Base-by-base conservation (phyloP, 148 eudicot genomes). In the Silene latifolia region DNA sequence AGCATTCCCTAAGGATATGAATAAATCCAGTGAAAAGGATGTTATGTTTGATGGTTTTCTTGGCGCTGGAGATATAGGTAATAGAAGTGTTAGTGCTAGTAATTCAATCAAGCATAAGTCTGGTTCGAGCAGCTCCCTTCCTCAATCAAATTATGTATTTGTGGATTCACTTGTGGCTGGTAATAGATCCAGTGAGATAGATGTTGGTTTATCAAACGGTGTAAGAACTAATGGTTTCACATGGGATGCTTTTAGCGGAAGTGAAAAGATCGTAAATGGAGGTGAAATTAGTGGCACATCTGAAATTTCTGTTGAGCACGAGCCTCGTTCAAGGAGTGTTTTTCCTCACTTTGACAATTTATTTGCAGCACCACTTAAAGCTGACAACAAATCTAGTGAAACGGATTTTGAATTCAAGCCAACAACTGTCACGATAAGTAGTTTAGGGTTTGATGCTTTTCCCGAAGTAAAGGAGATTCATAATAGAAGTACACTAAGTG, bases 1-100 rank as follows among this genome's bases (percentile, higher is more conserved):
- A 27, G 69, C 70, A 56, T 60, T 82, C 35, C 70, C 79, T 77
- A 80, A 75, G 27, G 61, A 69, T 69, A 39, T 74, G 64, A 63
- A 63, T 23, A 78, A 63, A 77, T 67, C 79, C 35, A 53, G 25
- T 73, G 86, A 58, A 63, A 69, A 57, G 27, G 72, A 72, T 73
- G 51, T 80, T 69, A 47, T 48, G n/a, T 75, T 79, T 8, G 81
- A 76, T 63, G 74, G 85, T 61, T 73, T 76, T 73, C 56, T 71
- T 56, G 79, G 39, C 51, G 80, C 17, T 61, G 78, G 77, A 73
- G 75, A 75, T 35, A 74, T 61, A 27, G 79, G 79, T 19, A 79
- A 65, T 67, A 75, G 82, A 56, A 74, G 65, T 82, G 75, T 76
- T 79, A 73, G 63, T 73, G 66, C 66, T 64, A 39, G n/a, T 47